Base-by-base conservation (phyloP, 2,329 filamentous ascomycete genomes). In the Cercospora sojina region DNA sequence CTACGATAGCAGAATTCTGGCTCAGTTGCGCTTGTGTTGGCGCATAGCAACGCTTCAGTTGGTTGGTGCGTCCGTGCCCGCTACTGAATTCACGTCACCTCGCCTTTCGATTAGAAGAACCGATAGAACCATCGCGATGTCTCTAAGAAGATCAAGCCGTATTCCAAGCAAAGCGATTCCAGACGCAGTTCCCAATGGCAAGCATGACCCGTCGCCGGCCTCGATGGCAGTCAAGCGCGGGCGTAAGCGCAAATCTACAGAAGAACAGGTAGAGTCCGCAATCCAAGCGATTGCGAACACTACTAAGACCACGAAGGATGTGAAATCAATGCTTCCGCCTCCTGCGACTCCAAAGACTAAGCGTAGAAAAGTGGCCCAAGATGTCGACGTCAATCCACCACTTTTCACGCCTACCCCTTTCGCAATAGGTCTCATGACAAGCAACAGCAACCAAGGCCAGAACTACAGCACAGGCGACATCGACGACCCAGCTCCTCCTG, bases 111-210 rank as follows among this genome's bases (percentile, higher is more conserved):
- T 16, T 23, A 49, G 18, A 16, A 49, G 13, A 29, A 32, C 7
- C 25, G 27, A n/a, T 1, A 58, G 38, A 51, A 16, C 29, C 59
- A 72, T 56, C 67, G 76, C 23, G 58, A 86, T 87, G 85, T 81
- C 84, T 43, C 76, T 85, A 10, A 77, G 85, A 69, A 83, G 85
- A 62, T 87, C 85, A 55, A 77, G 82, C 49, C 81, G 85, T 53
- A 78, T 84, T 32, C 71, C 74, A 35, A 53, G 70, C n/a, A 63
- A 66, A 23, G 41, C 68, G 9, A 20, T 43, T 13, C 2, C 61
- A 4, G 61, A 61, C 10, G 58, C 49, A 12, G 13, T 51, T 3
- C 62, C 66, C 5, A 59, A 64, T 53, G 65, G 62, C 27, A 57
- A 61, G 51, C 60, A 57, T 13, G 43, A 51, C 12, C 18, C 62